Conservation (phyloP, 2,329 filamentous ascomycete species). For the Trichocomaceae sp. region DNA sequence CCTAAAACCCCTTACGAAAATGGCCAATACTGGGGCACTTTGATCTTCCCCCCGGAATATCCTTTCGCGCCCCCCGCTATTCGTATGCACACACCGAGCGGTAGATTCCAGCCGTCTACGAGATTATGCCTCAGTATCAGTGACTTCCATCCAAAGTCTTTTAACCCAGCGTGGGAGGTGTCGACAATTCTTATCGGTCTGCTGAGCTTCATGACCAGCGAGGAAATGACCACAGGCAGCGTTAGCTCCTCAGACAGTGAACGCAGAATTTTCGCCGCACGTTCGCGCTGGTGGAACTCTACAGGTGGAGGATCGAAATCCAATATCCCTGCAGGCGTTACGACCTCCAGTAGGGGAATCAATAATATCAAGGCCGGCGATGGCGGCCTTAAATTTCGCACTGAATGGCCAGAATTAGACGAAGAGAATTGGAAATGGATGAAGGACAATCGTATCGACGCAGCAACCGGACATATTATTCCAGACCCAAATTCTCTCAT, state of each 20-base stretch:
- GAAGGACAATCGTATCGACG: constrained; percentile 71
- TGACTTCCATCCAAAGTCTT: constrained; percentile 95
- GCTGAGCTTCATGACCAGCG: constrained; percentile 94
- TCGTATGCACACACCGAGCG: constrained; percentile 96
- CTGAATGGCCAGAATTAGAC: constrained; percentile 86
- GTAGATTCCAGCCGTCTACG: constrained; percentile 88
- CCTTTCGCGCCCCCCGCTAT: constrained; percentile 96
- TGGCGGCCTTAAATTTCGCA: constrained; percentile 80
- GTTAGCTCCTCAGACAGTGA: constrained; percentile 71
- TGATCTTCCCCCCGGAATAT: constrained; percentile 93
- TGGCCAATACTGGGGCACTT: constrained; percentile 96
- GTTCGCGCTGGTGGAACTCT: constrained; percentile 92
- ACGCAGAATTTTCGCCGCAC: constrained; percentile 67
- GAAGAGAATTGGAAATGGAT: constrained; percentile 90
- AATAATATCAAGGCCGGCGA: constrained; percentile 80
- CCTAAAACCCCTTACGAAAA: constrained; percentile 89
- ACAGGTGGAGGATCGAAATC: constrained; percentile 75
- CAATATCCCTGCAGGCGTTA: constrained; percentile 44
- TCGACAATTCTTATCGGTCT: constrained; percentile 92
- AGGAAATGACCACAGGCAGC: constrained; percentile 96
- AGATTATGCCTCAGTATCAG: constrained; percentile 91
- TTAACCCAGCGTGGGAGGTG: constrained; percentile 98
- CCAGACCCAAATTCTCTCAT: constrained; percentile 48
- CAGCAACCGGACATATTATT: constrained; percentile 63
- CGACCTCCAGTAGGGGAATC: constrained; percentile 60